Percentiles rank a stretch among this genome's conserved stretches.
Conservation (phyloP, 1,284 basidiomycete species). For the Austroboletus novae-zelandiae region DNA sequence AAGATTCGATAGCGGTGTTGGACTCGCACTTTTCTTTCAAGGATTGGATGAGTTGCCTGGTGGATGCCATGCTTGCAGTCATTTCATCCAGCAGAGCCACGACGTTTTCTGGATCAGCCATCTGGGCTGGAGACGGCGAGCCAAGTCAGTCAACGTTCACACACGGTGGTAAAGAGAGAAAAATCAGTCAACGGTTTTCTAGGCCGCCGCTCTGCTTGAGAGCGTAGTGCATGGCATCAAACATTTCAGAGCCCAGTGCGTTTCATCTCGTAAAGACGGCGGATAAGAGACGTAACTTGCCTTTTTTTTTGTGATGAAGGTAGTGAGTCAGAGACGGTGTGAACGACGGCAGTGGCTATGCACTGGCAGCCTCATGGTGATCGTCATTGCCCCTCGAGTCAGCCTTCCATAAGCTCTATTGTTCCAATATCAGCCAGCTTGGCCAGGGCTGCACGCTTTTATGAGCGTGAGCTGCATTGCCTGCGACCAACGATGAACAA, state of each 20-base stretch:
- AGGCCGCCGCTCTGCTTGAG: constrained; percentile 67
- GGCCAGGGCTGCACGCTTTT: constrained; percentile 2
- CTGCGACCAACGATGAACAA: constrained; percentile 25
- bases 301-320: too few relatives aligned
- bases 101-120: constrained; percentile 23
- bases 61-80: constrained; percentile 58
- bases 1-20: background rate
- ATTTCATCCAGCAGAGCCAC: constrained; percentile 57
- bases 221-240: constrained; percentile 78
- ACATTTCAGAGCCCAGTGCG: constrained; percentile 84
- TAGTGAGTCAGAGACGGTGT: too few relatives aligned
- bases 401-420: too few relatives aligned
- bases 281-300: background rate
- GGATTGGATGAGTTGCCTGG: constrained; percentile 53
- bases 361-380: too few relatives aligned
- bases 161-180: too few relatives aligned
- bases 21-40: constrained; percentile 52
- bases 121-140: background rate
- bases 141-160: background rate
- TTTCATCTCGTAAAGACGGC: constrained; percentile 54
- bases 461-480: constrained; percentile 12
- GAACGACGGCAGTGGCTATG: too few relatives aligned
- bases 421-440: background rate
- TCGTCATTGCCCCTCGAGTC: too few relatives aligned
- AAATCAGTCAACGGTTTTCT: constrained; percentile 86